A percentile compares a stretch with the other conserved stretches of the same genome.
These are phyloP conservation scores for Meyerozyma elateridarum DNA, from an alignment of 1,139 yeast genomes.

Conservation along the genomic window DNA sequence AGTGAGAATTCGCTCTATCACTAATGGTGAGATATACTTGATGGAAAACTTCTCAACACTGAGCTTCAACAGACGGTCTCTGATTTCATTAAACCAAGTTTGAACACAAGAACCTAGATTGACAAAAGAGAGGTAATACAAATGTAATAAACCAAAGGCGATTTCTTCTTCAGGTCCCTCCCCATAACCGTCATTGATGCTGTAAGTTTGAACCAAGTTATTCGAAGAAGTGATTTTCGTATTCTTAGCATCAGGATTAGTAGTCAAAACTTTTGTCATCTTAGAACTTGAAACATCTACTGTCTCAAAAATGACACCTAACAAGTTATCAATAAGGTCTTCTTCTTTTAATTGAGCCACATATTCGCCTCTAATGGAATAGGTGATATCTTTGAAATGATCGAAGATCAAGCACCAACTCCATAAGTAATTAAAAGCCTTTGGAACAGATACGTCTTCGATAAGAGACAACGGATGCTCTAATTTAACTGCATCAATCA, in stretches of 20 bases:
- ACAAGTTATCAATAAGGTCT: slow-evolving; percentile 42
- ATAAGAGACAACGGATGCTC: slow-evolving; percentile 12
- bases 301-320: slow-evolving; percentile 48
- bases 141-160: slow-evolving; percentile 43
- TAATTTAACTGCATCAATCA: slow-evolving; percentile 22
- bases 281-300: slow-evolving; percentile 37
- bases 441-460: slow-evolving; percentile 31
- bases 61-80: slow-evolving; percentile 53
- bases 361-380: slow-evolving; percentile 57
- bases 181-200: slow-evolving; percentile 16
- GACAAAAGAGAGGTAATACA: slow-evolving; percentile 53
- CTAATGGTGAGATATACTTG: slow-evolving; percentile 56
- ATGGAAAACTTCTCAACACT: slow-evolving; percentile 61
- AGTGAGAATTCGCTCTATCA: slow-evolving; percentile 55
- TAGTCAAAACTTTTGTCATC: slow-evolving; percentile 25
- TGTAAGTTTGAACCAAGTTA: slow-evolving; percentile 18
- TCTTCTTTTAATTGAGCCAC: slow-evolving; percentile 50
- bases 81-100: slow-evolving; percentile 63
- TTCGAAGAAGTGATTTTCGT: slow-evolving; percentile 9
- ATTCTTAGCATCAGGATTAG: slow-evolving; percentile 7
- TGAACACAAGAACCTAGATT: slow-evolving; percentile 66
- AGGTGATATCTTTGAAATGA: slow-evolving; percentile 64
- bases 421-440: slow-evolving; percentile 51
- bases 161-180: slow-evolving; percentile 20
- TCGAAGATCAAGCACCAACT: slow-evolving; percentile 63